These are phyloP conservation scores for Sporisorium reilianum DNA, from an alignment of 1,284 basidiomycete species.

Conservation along the genomic window DNA sequence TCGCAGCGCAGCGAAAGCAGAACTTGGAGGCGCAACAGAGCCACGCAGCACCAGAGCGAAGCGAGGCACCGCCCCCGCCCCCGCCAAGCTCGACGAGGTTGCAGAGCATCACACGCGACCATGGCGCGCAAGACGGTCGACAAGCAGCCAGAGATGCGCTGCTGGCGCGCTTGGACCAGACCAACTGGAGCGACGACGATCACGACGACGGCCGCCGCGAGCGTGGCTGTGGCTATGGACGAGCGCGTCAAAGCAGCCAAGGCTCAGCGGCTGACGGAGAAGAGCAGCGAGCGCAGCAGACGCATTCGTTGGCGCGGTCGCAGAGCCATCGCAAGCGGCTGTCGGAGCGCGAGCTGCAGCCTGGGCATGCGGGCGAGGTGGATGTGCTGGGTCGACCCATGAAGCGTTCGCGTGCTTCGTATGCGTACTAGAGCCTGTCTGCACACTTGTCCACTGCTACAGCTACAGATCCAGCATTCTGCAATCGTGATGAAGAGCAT, in stretches of 20 bases:
- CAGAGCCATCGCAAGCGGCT: slow-evolving; percentile 26
- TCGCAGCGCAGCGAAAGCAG: slow-evolving; percentile 22
- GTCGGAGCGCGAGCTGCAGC: slow-evolving; percentile 25
- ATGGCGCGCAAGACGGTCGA: slow-evolving; percentile 2
- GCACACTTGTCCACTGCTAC: not conserved
- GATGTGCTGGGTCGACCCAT: slow-evolving; percentile 28
- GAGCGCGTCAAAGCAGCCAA: slow-evolving; percentile 16
- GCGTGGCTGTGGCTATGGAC: not conserved
- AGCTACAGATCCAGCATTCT: not conserved
- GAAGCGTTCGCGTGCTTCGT: slow-evolving; percentile 41
- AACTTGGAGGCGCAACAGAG: not conserved
- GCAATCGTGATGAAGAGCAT: slow-evolving; percentile 2
- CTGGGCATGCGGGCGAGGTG: slow-evolving; percentile 23
- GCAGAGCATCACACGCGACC: slow-evolving; percentile 14
- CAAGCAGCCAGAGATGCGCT: slow-evolving; percentile 30
- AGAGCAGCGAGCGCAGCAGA: slow-evolving; percentile 1
- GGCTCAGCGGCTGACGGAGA: slow-evolving; percentile 2
- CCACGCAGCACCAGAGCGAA: not conserved
- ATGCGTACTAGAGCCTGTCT: slow-evolving; percentile 20
- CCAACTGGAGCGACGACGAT: slow-evolving; percentile 55
- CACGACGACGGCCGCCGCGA: slow-evolving; percentile 24
- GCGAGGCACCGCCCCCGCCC: slow-evolving; percentile 6
- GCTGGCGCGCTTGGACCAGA: slow-evolving; percentile 46
- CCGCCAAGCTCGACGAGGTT: slow-evolving; percentile 20
- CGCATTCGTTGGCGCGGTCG: slow-evolving; percentile 2